Base-by-base conservation (phyloP, 768 basidiomycete genomes). In the Rubroboletus pulcherrimus region DNA sequence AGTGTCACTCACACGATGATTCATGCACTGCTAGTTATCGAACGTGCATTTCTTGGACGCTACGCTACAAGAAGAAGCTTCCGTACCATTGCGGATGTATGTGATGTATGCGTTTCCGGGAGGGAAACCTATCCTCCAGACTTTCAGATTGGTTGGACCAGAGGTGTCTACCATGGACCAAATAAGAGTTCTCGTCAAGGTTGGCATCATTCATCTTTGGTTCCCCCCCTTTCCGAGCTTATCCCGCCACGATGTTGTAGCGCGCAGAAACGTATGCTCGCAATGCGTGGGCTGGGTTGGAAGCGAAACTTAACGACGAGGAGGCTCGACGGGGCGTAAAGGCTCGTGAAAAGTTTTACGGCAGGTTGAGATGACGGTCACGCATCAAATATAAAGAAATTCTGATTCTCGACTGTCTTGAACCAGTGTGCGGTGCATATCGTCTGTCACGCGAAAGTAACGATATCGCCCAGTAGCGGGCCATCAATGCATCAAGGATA, bases 21-120 rank as follows among this genome's bases (percentile, higher is more conserved):
- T 29, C 24, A 17, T 12, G 5, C 49, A 7, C 29, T 19, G 21
- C 40, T 44, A 91, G 86, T 71, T 81, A 37, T 77, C 84, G 3
- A 75, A 81, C 4, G 65, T 76, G 5, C 82, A 89, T 62, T 89
- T 86, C 59, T 76, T 94, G 40, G 93, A 95, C 56, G 90, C 90
- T 9, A 84, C 83, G 0, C 65, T 73, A 3, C 77, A 79, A 45
- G 93, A 95, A 72, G 90, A 92, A 65, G 76, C 84, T 0, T 82
- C 89, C 0, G 79, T 81, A 0, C 80, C 85, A 0, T 66, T 84
- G 3, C 79, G 81, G 11, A 71, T 93, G 17, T 69, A 91, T 19
- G 64, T 87, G 0, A 76, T 85, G 53, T 88, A 83, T 65, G 84
- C 89, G 0, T 90, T 89, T 54, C 72, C 77, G 0, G 54, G 61